Base-by-base conservation (phyloP, 805 yeast genomes). In the Candida morakotiae region DNA sequence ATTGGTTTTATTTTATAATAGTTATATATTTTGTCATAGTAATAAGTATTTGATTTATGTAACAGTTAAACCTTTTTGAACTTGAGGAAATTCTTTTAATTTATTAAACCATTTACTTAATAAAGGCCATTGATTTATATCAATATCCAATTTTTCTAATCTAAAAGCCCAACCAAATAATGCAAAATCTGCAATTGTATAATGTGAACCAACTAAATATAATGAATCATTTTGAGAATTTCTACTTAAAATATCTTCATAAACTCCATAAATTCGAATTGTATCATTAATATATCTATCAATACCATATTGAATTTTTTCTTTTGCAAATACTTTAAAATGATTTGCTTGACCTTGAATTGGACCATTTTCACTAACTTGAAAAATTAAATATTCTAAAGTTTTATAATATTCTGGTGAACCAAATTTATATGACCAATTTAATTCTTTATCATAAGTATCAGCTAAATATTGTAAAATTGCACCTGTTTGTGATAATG, bases 311-410 rank as follows among this genome's bases (percentile, higher is more conserved):
- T 70, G 76, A 30, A 75, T 49, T 48, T 77, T 71, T 43, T 75
- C 83, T 0, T 61, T 55, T 5, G 81, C 76, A 47, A 40, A 67
- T 4, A 38, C 14, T 1, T 41, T 27, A 50, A 79, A 81, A 51
- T 73, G 79, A 42, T 56, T 52, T 28, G 73, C 75, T 51, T 79
- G 84, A 9, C 86, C 85, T 48, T 71, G 79, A 69, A 71, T 75
- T 39, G 85, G 84, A 22, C 81, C 75, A 18, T 44, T 41, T 35
- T 44, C 43, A 6, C 81, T 78, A 60, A 73, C 68, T 47, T 77
- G 82, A 66, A 76, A 79, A 29, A 66, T 64, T 7, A 73, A 45
- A 72, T 81, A 69, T 44, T 76, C 77, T 46, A 71, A 50, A 51
- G 72, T 70, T 44, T 66, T 69, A 56, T 75, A 81, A 54, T 79